A percentile compares a stretch with the other conserved stretches of the same genome.
phyloP scores from a whole-genome alignment of 176 grass and related monocot species.

The Tillandsia leiboldiana region DNA sequence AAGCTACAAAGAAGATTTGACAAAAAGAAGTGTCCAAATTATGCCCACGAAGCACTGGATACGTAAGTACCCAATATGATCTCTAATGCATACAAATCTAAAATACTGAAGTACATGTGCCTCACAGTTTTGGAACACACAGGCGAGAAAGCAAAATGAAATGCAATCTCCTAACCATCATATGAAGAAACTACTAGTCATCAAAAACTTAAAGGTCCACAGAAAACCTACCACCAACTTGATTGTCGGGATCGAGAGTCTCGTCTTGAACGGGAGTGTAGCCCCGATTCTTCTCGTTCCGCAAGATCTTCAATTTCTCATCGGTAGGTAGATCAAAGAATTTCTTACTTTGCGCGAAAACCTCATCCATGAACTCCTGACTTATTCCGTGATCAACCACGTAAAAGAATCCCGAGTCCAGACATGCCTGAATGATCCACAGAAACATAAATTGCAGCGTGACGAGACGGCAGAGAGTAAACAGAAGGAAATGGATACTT shows the following conservation, averaged over 20 bases:
- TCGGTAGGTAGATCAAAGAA: constrained; percentile 68
- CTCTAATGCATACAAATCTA: no score
- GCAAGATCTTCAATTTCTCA: constrained; percentile 84
- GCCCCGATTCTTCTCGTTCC: constrained; percentile 77
- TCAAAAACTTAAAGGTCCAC: neutral
- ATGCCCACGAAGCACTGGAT: no score
- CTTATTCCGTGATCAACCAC: constrained; percentile 86
- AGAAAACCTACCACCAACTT: constrained; percentile 53
- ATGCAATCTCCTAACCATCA: neutral
- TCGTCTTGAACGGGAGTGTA: constrained; percentile 83
- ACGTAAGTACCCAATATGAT: no score
- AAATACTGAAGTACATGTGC: no score
- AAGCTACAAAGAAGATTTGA: no score
- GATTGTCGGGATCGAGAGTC: constrained; percentile 81
- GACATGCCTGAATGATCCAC: constrained; percentile 52
- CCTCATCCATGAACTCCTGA: constrained; percentile 67
- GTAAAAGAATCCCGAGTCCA: constrained; percentile 95
- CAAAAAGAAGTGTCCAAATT: no score
- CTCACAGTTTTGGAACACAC: no score
- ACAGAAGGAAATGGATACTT: no score
- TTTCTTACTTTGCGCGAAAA: constrained; percentile 77
- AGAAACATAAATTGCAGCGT: neutral
- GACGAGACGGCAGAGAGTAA: no score
- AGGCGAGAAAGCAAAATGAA: neutral
- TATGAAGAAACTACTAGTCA: neutral